A percentile compares a stretch with the other conserved stretches of the same genome.
Evolutionary conservation across 768 basidiomycete genomes (phyloP).

Genomic region (Suillus subalutaceus): DNA sequence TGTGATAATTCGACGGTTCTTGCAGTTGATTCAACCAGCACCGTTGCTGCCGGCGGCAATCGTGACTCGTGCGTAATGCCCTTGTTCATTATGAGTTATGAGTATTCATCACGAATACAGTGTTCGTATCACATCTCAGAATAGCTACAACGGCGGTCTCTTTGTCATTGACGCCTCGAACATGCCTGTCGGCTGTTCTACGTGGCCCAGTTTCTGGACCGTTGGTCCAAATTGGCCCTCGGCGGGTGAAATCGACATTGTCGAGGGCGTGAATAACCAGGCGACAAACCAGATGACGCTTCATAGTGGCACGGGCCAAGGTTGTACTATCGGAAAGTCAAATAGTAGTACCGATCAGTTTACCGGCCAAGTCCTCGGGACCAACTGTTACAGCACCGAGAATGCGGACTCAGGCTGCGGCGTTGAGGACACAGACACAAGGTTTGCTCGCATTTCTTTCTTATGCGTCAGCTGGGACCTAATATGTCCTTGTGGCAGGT

Average conservation of each 20-base stretch:
- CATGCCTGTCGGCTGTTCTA: slow-evolving; percentile 73
- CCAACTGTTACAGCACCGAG: slow-evolving; percentile 43
- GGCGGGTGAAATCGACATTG: slow-evolving; percentile 68
- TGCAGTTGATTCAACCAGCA: slow-evolving; percentile 61
- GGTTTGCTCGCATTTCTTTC: background rate
- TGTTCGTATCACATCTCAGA: slow-evolving; percentile 68
- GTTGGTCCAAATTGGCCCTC: slow-evolving; percentile 56
- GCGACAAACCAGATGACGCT: slow-evolving; percentile 64
- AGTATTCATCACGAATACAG: slow-evolving; percentile 35
- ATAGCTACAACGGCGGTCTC: slow-evolving; percentile 64
- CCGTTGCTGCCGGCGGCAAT: slow-evolving; percentile 49
- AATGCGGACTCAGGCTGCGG: slow-evolving; percentile 52
- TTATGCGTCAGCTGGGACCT: slow-evolving; percentile 38
- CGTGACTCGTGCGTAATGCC: slow-evolving; percentile 50
- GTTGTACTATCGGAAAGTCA: slow-evolving; percentile 26
- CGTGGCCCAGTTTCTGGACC: slow-evolving; percentile 64
- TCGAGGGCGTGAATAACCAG: slow-evolving; percentile 72
- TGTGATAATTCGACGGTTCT: slow-evolving; percentile 58
- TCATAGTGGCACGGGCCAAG: slow-evolving; percentile 55
- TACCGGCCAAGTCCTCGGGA: slow-evolving; percentile 26
- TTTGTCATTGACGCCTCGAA: slow-evolving; percentile 73
- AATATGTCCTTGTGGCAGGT: slow-evolving; percentile 9
- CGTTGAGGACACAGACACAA: slow-evolving; percentile 43
- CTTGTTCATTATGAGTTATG: background rate
- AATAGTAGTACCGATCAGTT: slow-evolving; percentile 15